Percentiles rank a stretch among this genome's conserved stretches.
Evolutionary conservation across 108 stramenopile species (phyloP).

Genomic region (Cyclotella sp.): DNA sequence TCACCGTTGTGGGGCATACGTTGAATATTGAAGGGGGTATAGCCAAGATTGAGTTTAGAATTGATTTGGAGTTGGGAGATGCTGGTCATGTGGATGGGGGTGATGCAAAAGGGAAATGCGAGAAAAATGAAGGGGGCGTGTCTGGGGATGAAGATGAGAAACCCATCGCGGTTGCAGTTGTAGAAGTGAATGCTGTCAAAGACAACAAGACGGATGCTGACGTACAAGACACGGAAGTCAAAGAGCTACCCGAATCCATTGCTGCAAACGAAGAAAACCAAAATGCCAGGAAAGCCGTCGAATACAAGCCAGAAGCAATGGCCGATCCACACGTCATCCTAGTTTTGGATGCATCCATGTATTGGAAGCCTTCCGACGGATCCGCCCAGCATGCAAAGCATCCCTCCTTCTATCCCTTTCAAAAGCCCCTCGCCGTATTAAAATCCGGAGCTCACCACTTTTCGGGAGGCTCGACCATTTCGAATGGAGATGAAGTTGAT

Average conservation of each 20-base stretch:
- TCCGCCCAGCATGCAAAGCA: conserved; percentile 40
- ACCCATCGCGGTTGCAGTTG: background rate
- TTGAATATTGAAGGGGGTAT: conserved; percentile 78
- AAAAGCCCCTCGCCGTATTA: conserved; percentile 72
- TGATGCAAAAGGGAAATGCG: background rate
- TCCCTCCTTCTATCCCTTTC: conserved; percentile 76
- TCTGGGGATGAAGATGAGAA: background rate
- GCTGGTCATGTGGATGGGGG: conserved; percentile 4
- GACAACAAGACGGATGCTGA: background rate
- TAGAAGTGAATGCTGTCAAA: background rate
- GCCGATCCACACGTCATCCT: conserved; percentile 53
- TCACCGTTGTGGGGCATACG: conserved; percentile 63
- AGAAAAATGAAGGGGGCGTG: background rate
- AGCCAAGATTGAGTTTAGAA: conserved; percentile 72
- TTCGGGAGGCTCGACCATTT: conserved; percentile 68
- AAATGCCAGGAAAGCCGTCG: background rate
- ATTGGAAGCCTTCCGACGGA: conserved; percentile 54
- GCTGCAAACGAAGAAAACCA: background rate
- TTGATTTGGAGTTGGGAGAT: conserved; percentile 57
- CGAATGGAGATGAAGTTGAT: conserved; percentile 66
- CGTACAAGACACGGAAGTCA: background rate
- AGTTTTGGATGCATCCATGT: conserved; percentile 74
- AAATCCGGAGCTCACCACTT: conserved; percentile 65
- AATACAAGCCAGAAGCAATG: background rate
- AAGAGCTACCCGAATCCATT: background rate